These are phyloP conservation scores for Aspergillus carlsbadensis DNA, from an alignment of 495 filamentous ascomycete species.

Conservation along the genomic window DNA sequence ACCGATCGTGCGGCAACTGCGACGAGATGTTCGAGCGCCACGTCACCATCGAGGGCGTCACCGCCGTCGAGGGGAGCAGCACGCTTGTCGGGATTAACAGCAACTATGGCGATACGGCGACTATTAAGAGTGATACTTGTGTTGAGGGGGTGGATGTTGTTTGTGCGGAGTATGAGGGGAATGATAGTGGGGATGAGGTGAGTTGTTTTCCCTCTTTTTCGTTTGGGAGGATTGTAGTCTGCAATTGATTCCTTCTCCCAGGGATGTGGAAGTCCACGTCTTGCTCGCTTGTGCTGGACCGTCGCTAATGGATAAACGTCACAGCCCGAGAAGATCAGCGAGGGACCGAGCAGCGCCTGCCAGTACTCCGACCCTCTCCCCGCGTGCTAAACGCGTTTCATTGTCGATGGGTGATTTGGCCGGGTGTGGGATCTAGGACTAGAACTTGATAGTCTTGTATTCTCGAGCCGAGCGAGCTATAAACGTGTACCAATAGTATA, in stretches of 20 bases:
- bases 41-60: slow-evolving; percentile 52
- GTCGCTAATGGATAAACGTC: neutral
- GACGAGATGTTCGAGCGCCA: slow-evolving; percentile 37
- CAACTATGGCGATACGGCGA: slow-evolving; percentile 24
- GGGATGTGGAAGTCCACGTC: no score
- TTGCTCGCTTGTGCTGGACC: neutral
- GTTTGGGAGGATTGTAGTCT: no score
- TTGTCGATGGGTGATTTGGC: no score
- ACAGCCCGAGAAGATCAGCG: slow-evolving; percentile 2
- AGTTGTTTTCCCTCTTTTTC: no score
- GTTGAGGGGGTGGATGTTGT: slow-evolving; percentile 30
- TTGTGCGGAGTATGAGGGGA: slow-evolving; percentile 47
- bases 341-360: neutral
- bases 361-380: neutral
- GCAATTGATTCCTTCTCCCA: no score
- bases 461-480: no score
- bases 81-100: slow-evolving; percentile 23
- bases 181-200: slow-evolving; percentile 37
- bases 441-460: no score
- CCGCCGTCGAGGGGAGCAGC: slow-evolving; percentile 36
- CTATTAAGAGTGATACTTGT: slow-evolving; percentile 18
- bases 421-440: no score
- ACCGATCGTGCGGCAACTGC: slow-evolving; percentile 61
- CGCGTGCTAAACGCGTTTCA: neutral
- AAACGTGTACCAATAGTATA: no score